Evolutionary conservation across 306 rosid species (phyloP), one percentile per base, ranked within the genome.

Genomic region (Glycine tomentella): DNA sequence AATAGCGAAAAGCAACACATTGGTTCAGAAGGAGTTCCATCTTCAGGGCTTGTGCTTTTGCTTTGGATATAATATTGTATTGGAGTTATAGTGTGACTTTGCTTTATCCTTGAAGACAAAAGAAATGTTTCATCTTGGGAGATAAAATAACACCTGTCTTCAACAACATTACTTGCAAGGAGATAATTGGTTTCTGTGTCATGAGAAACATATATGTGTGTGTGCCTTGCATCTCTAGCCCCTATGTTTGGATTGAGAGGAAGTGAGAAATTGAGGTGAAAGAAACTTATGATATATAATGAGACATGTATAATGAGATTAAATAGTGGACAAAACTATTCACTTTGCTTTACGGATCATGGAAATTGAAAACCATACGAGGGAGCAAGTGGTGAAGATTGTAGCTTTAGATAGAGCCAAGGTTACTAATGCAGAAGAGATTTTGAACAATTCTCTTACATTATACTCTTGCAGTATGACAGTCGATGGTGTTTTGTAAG

Each of bases 311-410:
- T 25, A 25, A 25, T 48, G 45, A 13, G 48, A 67, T 59, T 56
- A 76, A 11, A 36, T 36, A 36, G 3, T 53, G 68, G 55, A 62
- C 31, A 34, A 69, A 69, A 14, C 55, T 49, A 58, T 59, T 48
- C 50, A 40, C 25, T 59, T 51, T 52, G 49, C 45, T 42, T 11
- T 70, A 15, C 3, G 8, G 67, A 31, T 71, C 34, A 44, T 53
- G 69, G 81, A 77, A 69, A 57, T 46, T 45, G 61, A 56, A 68
- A 67, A 33, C 44, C 44, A 56, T 33, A 73, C n/a, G 11, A 67
- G 7, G 42, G 77, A 45, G 11, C 10, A 34, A 7, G 34, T 69
- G 9, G 11, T 56, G 66, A 57, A 55, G 52, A 75, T 36, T 45
- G 10, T 66, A 66, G 58, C 42, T 65, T 81, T 52, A 46, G 69